Evolutionary conservation across 108 stramenopile genomes (phyloP).

Genomic region (Halocafeteria seosinensis): DNA sequence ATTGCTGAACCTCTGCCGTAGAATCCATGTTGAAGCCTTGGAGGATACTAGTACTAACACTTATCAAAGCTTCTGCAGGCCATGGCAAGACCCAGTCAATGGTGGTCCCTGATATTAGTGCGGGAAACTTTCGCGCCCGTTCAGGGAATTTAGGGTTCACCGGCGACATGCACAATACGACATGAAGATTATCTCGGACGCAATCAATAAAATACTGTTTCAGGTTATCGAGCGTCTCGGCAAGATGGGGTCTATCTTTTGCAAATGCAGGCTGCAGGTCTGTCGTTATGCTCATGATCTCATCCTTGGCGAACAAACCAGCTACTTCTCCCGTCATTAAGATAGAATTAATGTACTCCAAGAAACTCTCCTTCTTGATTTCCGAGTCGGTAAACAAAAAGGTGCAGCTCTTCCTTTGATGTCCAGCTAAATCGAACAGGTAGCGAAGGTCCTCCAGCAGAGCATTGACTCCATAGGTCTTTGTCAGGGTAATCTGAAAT

Average conservation of each 20-base stretch:
- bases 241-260: slow-evolving; percentile 30
- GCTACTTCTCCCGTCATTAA: slow-evolving; percentile 30
- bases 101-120: slow-evolving; percentile 32
- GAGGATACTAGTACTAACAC: slow-evolving; percentile 20
- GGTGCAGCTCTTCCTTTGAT: slow-evolving; percentile 18
- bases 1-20: slow-evolving; percentile 10
- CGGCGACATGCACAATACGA: slow-evolving; percentile 45
- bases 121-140: slow-evolving; percentile 40
- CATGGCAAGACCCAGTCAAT: slow-evolving; percentile 52
- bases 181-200: slow-evolving; percentile 37
- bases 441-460: slow-evolving; percentile 26
- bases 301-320: slow-evolving; percentile 39
- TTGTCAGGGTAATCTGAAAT: slow-evolving; percentile 29
- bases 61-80: slow-evolving; percentile 41
- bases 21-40: slow-evolving; percentile 18
- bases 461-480: slow-evolving; percentile 20
- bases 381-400: slow-evolving; percentile 34
- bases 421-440: slow-evolving; percentile 20
- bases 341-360: slow-evolving; percentile 30
- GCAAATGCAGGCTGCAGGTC: slow-evolving; percentile 29
- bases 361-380: slow-evolving; percentile 30
- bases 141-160: slow-evolving; percentile 42
- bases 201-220: slow-evolving; percentile 34
- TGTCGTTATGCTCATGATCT: slow-evolving; percentile 37
- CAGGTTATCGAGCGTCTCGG: slow-evolving; percentile 43